Base-by-base conservation (phyloP, 1,139 yeast species). In the Candida pseudoviswanathii region DNA sequence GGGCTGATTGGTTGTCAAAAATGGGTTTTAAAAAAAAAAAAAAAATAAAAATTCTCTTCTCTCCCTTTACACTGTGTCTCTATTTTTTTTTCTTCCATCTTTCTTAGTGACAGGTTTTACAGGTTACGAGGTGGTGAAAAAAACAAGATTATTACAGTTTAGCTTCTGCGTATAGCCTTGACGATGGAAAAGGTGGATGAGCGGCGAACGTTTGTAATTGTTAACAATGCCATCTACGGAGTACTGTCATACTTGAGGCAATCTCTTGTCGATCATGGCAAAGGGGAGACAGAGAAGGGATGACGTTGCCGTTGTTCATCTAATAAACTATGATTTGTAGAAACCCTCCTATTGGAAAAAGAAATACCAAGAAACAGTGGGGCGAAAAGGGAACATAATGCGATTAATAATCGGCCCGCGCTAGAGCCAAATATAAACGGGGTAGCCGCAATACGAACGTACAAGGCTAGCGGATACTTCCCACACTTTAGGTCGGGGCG, bases 41-140 rank as follows among this genome's bases (percentile, higher is more conserved):
- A 36, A 26, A 43, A 43, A 38, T 10, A 38, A 39, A 43, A 45
- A 39, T 3, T 37, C 27, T 37, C 29, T 37, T 24, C 25, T 11
- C 40, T 21, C 27, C n/a, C 26, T 21, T 36, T 5, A 11, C n/a
- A 31, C 10, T 10, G 33, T 31, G 33, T 10, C 24, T 36, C 26
- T 36, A 5, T 5, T 36, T 21, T 36, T 21, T 25, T 24, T 24
- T 24, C 1, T 37, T 24, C 24, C 16, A 8, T 11, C 24, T 34
- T 24, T 4, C 11, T 24, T 24, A 16, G 16, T 24, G 5, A 9
- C 10, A 24, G 4, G 3, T 24, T 10, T 37, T 22, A 24, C 27
- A 24, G 4, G 30, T 22, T 9, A 37, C 9, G 11, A 8, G 25
- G 5, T 9, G 29, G 2, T 4, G 25, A 21, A 11, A 34, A 34